Conservation (phyloP, 2,329 filamentous ascomycete species). For the Neofusicoccum parvum region DNA sequence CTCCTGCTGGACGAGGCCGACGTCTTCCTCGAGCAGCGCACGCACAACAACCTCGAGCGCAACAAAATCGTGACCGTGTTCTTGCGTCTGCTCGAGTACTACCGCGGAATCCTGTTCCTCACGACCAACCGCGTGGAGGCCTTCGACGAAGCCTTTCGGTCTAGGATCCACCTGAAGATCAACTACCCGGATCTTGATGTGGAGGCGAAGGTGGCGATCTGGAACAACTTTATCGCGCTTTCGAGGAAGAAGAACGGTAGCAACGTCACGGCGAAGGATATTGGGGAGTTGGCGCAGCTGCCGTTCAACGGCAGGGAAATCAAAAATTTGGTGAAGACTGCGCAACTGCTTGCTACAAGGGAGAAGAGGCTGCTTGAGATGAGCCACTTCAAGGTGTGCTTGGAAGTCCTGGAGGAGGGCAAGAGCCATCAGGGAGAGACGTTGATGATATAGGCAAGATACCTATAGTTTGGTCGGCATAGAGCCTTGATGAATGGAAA, state of each 20-base stretch:
- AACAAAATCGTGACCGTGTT: conserved; percentile 45
- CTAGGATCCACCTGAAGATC: conserved; percentile 26
- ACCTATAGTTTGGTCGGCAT: no score
- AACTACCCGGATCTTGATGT: conserved; percentile 18
- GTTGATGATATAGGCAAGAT: neutral
- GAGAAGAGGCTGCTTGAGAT: neutral
- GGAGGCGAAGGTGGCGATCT: neutral
- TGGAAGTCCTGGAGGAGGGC: neutral
- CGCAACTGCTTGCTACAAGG: neutral
- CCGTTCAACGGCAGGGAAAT: conserved; percentile 1
- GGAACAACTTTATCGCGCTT: conserved; percentile 4
- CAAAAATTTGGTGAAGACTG: conserved; percentile 14
- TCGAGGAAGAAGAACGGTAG: conserved; percentile 3
- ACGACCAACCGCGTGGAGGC: conserved; percentile 30
- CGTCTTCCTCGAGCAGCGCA: conserved; percentile 54
- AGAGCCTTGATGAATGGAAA: no score
- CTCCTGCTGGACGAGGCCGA: conserved; percentile 58
- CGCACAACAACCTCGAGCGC: conserved; percentile 50
- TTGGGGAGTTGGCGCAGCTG: neutral
- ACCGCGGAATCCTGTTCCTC: conserved; percentile 34
- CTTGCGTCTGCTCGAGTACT: conserved; percentile 15
- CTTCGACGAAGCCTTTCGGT: conserved; percentile 29
- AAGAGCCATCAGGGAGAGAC: neutral
- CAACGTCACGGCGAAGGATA: neutral
- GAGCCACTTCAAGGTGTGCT: neutral